Evolutionary conservation across 495 filamentous ascomycete species (phyloP).

Genomic region (Delitschia confertaspora): DNA sequence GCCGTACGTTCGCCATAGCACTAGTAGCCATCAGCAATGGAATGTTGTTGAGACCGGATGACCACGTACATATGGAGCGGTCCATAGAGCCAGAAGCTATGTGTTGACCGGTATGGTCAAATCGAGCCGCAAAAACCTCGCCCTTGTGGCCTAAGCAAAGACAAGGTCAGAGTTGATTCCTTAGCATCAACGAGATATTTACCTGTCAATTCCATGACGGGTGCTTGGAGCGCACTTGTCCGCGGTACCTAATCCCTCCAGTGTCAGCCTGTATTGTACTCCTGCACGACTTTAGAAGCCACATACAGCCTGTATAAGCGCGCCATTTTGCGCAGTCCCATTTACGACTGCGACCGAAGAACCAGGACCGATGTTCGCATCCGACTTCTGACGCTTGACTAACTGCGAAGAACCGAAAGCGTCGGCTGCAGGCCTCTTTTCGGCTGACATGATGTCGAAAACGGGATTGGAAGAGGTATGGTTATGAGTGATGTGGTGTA

Average conservation of each 20-base stretch:
- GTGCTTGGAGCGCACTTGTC: constrained; percentile 80
- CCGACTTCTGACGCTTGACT: constrained; percentile 77
- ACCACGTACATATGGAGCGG: constrained; percentile 66
- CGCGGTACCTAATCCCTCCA: constrained; percentile 54
- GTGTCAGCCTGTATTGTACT: constrained; percentile 28
- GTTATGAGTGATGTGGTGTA: background rate
- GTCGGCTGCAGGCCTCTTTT: constrained; percentile 78
- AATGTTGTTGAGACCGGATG: background rate
- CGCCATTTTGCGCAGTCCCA: constrained; percentile 57
- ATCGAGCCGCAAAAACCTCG: constrained; percentile 85
- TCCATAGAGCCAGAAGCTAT: constrained; percentile 97
- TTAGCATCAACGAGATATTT: constrained; percentile 28
- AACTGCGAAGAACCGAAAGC: constrained; percentile 72
- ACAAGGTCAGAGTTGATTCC: background rate
- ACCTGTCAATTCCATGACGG: constrained; percentile 89
- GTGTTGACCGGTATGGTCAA: constrained; percentile 75
- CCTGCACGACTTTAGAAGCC: constrained; percentile 11
- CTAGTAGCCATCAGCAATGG: constrained; percentile 39
- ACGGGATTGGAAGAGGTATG: background rate
- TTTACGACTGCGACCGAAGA: constrained; percentile 53
- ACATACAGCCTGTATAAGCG: constrained; percentile 78
- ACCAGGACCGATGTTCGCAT: constrained; percentile 56
- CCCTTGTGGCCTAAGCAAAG: constrained; percentile 49
- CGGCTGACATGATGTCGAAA: constrained; percentile 57
- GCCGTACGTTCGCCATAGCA: constrained; percentile 88